A percentile compares a stretch with the other conserved stretches of the same genome.
Conservation (phyloP, 345 rosid genomes). For the Noccaea caerulescens region DNA sequence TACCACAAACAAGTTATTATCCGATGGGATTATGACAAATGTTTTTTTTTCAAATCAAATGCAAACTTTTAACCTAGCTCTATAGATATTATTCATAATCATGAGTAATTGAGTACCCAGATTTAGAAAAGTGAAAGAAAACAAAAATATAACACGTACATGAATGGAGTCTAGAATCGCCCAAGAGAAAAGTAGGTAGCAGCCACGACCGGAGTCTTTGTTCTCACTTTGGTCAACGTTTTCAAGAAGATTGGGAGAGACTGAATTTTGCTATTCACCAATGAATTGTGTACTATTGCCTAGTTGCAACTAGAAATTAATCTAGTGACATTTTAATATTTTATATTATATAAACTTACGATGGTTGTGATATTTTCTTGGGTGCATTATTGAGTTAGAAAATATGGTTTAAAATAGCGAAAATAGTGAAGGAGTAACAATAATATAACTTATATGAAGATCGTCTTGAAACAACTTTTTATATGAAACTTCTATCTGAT, state of each 20-base stretch:
- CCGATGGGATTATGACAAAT: background rate
- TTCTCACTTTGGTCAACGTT: slow-evolving; percentile 37
- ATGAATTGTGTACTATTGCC: background rate
- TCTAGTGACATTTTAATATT: slow-evolving; percentile 6
- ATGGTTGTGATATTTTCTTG: background rate
- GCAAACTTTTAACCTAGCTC: background rate
- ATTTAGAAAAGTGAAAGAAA: background rate
- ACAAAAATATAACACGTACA: background rate
- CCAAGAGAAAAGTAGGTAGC: slow-evolving; percentile 35
- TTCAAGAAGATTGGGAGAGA: slow-evolving; percentile 12
- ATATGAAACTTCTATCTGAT: background rate
- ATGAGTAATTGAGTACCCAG: background rate
- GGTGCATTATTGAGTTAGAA: slow-evolving; percentile 17
- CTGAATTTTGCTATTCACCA: background rate
- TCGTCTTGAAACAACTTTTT: background rate
- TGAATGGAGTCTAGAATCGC: slow-evolving; percentile 17
- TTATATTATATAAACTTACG: slow-evolving; percentile 1
- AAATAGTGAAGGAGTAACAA: background rate
- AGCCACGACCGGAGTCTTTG: slow-evolving; percentile 30
- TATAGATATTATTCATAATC: background rate
- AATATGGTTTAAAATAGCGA: background rate
- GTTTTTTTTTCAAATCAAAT: background rate
- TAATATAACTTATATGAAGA: background rate
- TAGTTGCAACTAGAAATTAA: slow-evolving; percentile 8
- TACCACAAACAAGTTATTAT: background rate